These are phyloP conservation scores for Apiospora sp. DNA, from an alignment of 2,329 filamentous ascomycete species.

Conservation along the genomic window DNA sequence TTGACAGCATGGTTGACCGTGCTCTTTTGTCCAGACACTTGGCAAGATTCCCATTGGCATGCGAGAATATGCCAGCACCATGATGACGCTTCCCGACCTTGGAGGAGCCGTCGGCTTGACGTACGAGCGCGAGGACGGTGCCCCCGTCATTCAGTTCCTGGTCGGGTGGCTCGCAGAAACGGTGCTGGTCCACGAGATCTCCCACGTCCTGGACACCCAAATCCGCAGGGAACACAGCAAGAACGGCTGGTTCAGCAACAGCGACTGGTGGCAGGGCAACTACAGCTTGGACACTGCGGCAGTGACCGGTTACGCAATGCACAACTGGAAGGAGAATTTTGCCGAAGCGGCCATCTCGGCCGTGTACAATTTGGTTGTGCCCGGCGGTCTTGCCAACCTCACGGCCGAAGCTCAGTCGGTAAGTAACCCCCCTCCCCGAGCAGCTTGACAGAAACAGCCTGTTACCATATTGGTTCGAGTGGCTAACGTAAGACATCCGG, in stretches of 20 bases:
- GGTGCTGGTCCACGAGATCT: neutral
- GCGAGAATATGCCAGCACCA: neutral
- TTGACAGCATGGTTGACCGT: neutral
- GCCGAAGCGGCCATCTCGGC: neutral
- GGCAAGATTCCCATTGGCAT: neutral
- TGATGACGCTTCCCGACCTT: neutral
- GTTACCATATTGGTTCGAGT: too few species aligned
- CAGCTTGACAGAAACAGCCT: too few species aligned
- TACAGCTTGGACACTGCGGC: neutral
- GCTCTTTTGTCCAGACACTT: neutral
- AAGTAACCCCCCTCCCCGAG: too few species aligned
- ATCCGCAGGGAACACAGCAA: neutral
- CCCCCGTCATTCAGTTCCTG: neutral
- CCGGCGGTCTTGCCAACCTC: neutral
- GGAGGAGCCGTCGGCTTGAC: neutral
- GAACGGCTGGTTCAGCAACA: neutral
- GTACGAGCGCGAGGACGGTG: neutral
- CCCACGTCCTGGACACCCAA: neutral
- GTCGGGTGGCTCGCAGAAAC: neutral
- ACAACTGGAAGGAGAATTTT: neutral
- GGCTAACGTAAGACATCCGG: neutral
- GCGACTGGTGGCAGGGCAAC: neutral
- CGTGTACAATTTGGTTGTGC: neutral
- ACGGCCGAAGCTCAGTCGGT: neutral
- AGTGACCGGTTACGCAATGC: neutral